Base-by-base conservation (phyloP, 768 basidiomycete species). In the Udeniomyces megalosporus region DNA sequence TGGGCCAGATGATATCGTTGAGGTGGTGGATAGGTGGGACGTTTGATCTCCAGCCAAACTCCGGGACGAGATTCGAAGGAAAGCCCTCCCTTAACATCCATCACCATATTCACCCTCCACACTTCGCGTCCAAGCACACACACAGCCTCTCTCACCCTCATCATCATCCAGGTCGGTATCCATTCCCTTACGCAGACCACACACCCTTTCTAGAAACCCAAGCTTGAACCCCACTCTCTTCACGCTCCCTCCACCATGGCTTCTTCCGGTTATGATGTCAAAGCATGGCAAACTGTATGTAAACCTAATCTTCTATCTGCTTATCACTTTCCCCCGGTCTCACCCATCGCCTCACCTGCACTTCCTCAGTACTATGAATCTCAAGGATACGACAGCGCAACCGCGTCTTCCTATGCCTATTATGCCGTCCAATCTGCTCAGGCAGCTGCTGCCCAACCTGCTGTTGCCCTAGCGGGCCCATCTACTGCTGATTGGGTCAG, bases 351-450 rank as follows among this genome's bases (percentile, higher is more conserved):
- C 26, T 58, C n/a, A 44, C 48, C 52, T 29, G 4, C 22, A 6
- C 22, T 24, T 6, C 11, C 47, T 17, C 51, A 60, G 52, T 66
- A 63, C 59, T 63, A 64, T 22, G 52, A 56, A 15, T 38, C n/a
- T 34, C 58, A 64, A 31, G 66, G 66, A 20, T 66, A 63, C 42
- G 62, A 66, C 47, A 34, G 38, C 12, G 54, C 59, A 1, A 60
- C 58, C 1, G 61, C 62, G 6, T 34, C 29, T 2, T 53, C 53
- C 2, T 63, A 62, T 38, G 56, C 62, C 14, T 45, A 49, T n/a
- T 57, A 57, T 17, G 55, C 55, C 15, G 26, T 24, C 28, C 55
- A 57, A 29, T 45, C 55, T 7, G 55, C 42, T 28, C 42, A 38
- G 3, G 38, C 38, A 8, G 38, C 38, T 8, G 38, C 38, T 42